phyloP scores from a whole-genome alignment of 2,329 filamentous ascomycete genomes.

The Elsinoe necatrix region DNA sequence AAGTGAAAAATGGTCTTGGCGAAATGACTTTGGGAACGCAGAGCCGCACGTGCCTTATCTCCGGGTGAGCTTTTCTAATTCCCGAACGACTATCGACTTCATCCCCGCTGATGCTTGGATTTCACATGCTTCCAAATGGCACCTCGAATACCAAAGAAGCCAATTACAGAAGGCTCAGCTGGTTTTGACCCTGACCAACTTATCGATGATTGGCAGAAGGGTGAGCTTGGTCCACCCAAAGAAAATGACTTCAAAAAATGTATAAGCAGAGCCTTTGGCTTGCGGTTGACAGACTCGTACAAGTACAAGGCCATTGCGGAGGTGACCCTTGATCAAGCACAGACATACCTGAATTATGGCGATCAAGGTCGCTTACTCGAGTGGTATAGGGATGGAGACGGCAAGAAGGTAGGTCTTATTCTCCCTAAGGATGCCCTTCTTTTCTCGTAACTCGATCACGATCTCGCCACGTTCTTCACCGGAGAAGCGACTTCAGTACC shows the following conservation, averaged over 20 bases:
- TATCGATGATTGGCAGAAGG: constrained; percentile 36
- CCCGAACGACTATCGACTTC: constrained; percentile 1
- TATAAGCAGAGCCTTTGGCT: constrained; percentile 41
- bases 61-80: neutral
- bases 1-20: constrained; percentile 4
- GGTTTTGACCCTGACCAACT: constrained; percentile 41
- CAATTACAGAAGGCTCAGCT: constrained; percentile 33
- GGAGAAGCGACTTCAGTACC: no score
- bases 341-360: constrained; percentile 42
- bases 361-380: constrained; percentile 40
- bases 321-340: constrained; percentile 43
- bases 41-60: neutral
- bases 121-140: constrained; percentile 17
- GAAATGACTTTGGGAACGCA: constrained; percentile 8
- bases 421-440: no score
- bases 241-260: constrained; percentile 39
- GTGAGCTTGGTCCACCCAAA: constrained; percentile 31
- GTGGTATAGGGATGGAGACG: constrained; percentile 42
- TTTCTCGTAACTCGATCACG: no score
- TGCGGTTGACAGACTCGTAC: constrained; percentile 39
- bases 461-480: no score
- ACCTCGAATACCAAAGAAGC: constrained; percentile 26
- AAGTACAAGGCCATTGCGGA: constrained; percentile 44
- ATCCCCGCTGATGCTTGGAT: neutral
- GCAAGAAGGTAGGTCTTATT: constrained; percentile 28